These are phyloP conservation scores for Corchorus olitorius DNA, from an alignment of 345 rosid genomes.

Conservation along the genomic window DNA sequence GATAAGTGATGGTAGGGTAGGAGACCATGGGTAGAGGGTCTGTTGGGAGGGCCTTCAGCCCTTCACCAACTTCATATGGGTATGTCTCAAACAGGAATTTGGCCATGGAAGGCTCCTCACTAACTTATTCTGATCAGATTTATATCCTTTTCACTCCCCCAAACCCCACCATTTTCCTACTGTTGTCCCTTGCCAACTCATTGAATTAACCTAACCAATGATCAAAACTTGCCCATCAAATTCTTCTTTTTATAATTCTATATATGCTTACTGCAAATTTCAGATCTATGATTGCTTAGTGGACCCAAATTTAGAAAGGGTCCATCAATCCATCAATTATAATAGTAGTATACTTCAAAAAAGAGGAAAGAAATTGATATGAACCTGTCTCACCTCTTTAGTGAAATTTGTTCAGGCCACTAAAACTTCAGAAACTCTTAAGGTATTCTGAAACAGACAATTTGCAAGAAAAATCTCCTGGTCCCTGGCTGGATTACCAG, in stretches of 20 bases:
- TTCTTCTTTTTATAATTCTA: background rate
- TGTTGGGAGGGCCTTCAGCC: conserved; percentile 5
- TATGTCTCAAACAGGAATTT: conserved; percentile 12
- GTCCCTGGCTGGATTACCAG: too few species aligned
- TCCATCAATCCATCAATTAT: background rate
- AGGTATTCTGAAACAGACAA: too few species aligned
- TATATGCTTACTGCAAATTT: background rate
- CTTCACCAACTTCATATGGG: conserved; percentile 19
- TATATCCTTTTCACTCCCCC: background rate
- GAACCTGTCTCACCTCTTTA: background rate
- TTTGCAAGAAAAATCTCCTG: too few species aligned
- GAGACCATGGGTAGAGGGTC: background rate
- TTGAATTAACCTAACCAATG: conserved; percentile 11
- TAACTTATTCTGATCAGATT: background rate
- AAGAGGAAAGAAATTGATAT: background rate
- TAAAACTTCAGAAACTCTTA: too few species aligned
- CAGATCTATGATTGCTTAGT: conserved; percentile 9
- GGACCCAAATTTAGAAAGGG: background rate
- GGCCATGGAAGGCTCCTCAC: background rate
- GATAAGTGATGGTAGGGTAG: background rate
- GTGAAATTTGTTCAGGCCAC: background rate
- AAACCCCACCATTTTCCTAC: background rate
- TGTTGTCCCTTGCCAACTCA: conserved; percentile 11
- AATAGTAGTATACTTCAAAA: background rate
- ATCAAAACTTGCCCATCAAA: background rate